Percentiles rank a stretch among this genome's conserved stretches.
Conservation (phyloP, 805 yeast genomes). For the Yamadazyma scolyti region DNA sequence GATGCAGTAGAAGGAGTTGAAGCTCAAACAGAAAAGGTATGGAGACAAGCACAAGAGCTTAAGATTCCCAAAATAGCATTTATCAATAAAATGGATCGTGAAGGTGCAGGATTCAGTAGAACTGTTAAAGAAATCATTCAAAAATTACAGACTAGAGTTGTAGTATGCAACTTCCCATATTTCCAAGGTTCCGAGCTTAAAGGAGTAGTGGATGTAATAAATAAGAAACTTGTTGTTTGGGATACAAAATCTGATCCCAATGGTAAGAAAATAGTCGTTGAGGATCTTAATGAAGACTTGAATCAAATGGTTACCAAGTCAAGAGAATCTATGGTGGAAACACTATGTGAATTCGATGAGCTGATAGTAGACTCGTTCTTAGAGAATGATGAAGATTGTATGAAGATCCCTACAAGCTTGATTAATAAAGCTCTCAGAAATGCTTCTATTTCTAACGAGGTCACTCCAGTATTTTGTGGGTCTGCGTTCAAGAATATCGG, state of each 20-base stretch:
- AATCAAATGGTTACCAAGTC: conserved; percentile 50
- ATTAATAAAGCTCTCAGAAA: conserved; percentile 60
- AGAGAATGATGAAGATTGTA: conserved; percentile 65
- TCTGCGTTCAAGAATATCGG: conserved; percentile 91
- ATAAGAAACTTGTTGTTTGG: conserved; percentile 59
- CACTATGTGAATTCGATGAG: conserved; percentile 81
- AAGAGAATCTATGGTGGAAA: conserved; percentile 77
- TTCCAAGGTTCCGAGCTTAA: conserved; percentile 48
- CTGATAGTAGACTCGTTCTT: conserved; percentile 70
- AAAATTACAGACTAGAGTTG: conserved; percentile 71
- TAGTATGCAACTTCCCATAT: conserved; percentile 73
- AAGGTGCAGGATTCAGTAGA: conserved; percentile 91
- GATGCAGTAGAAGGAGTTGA: conserved; percentile 99
- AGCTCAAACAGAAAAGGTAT: conserved; percentile 95
- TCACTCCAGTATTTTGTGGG: conserved; percentile 87
- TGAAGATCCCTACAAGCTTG: conserved; percentile 52
- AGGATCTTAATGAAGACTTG: conserved; percentile 34
- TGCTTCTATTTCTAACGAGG: conserved; percentile 54
- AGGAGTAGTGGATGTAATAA: conserved; percentile 76
- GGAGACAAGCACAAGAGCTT: conserved; percentile 76
- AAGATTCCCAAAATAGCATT: conserved; percentile 74
- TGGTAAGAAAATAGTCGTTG: conserved; percentile 51
- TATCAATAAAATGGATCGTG: conserved; percentile 93
- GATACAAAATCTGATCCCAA: conserved; percentile 30
- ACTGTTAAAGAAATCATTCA: conserved; percentile 81